A percentile compares a stretch with the other conserved stretches of the same genome.
Evolutionary conservation across 768 basidiomycete genomes (phyloP).

Genomic region (Boletus eberwhitei): DNA sequence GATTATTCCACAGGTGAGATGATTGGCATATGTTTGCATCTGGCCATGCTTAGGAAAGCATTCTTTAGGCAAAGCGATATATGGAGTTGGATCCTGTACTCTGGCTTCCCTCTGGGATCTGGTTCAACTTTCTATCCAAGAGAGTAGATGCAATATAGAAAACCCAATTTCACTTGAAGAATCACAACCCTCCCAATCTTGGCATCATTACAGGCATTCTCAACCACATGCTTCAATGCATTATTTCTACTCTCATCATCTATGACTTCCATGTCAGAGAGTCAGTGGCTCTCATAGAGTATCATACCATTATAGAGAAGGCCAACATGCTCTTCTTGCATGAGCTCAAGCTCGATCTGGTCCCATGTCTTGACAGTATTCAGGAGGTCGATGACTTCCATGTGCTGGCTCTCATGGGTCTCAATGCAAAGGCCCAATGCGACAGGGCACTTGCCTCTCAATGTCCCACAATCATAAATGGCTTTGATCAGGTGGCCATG

Average conservation of each 20-base stretch:
- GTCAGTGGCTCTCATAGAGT: neutral
- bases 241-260: neutral
- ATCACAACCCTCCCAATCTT: slow-evolving; percentile 7
- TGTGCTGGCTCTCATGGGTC: neutral
- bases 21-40: no score
- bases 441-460: neutral
- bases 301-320: no score
- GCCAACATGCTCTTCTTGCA: neutral
- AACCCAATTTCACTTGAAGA: neutral
- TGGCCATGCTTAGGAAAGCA: no score
- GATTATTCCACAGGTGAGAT: neutral
- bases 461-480: neutral
- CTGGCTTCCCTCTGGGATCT: slow-evolving; percentile 1
- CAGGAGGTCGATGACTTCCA: neutral
- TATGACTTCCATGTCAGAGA: slow-evolving; percentile 6
- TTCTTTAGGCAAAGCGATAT: neutral
- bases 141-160: neutral
- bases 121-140: neutral
- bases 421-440: neutral
- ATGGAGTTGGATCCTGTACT: neutral
- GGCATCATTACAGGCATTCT: slow-evolving; percentile 7
- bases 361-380: neutral
- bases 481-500: neutral
- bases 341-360: neutral
- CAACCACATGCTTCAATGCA: slow-evolving; percentile 4